phyloP scores from a whole-genome alignment of 108 stramenopile species.

The Aurantiochytrium sp. region DNA sequence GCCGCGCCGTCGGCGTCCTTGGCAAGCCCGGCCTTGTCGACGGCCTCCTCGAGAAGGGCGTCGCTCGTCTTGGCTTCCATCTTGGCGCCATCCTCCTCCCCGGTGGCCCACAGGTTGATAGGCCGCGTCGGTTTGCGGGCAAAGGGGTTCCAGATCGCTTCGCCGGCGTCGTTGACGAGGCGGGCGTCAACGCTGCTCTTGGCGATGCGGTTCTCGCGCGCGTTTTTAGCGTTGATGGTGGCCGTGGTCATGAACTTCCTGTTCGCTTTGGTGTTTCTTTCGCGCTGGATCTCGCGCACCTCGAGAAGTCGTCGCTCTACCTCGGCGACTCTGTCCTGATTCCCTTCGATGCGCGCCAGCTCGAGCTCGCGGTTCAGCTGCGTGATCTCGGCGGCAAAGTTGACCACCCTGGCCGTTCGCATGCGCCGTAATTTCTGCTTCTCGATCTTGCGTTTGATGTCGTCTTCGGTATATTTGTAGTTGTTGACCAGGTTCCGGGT shows the following conservation, averaged over 20 bases:
- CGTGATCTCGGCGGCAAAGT: background rate
- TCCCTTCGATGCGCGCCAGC: background rate
- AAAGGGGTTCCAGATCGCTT: constrained; percentile 7
- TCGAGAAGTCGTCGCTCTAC: background rate
- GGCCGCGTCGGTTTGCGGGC: constrained; percentile 25
- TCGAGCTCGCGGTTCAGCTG: constrained; percentile 13
- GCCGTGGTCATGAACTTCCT: background rate
- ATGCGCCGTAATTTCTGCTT: background rate
- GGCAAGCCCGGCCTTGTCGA: background rate
- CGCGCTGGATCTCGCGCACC: background rate
- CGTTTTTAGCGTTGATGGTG: background rate
- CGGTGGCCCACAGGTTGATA: constrained; percentile 10
- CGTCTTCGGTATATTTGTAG: background rate
- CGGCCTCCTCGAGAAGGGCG: background rate
- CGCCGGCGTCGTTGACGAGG: background rate
- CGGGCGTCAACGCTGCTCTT: background rate
- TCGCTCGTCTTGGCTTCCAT: background rate
- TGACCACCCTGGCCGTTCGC: background rate
- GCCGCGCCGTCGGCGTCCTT: background rate
- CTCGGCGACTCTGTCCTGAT: background rate
- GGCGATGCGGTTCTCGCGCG: background rate
- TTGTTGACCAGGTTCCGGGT: background rate
- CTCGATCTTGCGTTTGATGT: background rate
- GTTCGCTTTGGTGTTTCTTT: background rate
- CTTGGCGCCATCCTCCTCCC: background rate